These are phyloP conservation scores for Auxenochlorella protothecoides DNA, from an alignment of 139 green algal species.

Conservation along the genomic window DNA sequence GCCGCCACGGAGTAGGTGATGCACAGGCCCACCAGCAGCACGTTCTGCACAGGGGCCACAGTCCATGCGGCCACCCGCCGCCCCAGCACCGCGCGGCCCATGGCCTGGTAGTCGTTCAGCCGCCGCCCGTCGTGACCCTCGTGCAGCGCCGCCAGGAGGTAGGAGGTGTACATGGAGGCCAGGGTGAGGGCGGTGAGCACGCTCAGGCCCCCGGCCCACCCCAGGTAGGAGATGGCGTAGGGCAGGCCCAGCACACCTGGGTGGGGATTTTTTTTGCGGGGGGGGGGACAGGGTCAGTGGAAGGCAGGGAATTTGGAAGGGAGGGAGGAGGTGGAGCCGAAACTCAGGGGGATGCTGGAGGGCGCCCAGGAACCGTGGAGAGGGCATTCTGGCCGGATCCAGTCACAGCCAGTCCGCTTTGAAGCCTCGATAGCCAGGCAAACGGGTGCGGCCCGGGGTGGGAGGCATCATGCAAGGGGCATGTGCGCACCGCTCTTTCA, in stretches of 20 bases:
- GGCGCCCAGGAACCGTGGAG: too few species aligned
- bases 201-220: slow-evolving; percentile 28
- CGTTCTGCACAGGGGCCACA: slow-evolving; percentile 26
- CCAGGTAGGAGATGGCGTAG: slow-evolving; percentile 43
- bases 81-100: slow-evolving; percentile 32
- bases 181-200: slow-evolving; percentile 16
- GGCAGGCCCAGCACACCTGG: slow-evolving; percentile 40
- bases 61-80: slow-evolving; percentile 2
- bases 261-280: too few species aligned
- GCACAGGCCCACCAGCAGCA: slow-evolving; percentile 34
- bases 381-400: too few species aligned
- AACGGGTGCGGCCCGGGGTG: too few species aligned
- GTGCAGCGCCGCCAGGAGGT: slow-evolving; percentile 39
- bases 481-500: too few species aligned
- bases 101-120: slow-evolving; percentile 38
- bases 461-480: too few species aligned
- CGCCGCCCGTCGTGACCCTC: slow-evolving; percentile 26
- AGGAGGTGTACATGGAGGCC: slow-evolving; percentile 36
- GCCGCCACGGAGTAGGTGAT: slow-evolving; percentile 51
- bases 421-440: too few species aligned
- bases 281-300: background rate
- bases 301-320: background rate
- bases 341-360: too few species aligned
- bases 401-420: too few species aligned
- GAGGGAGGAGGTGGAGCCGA: too few species aligned